phyloP scores from a whole-genome alignment of 306 rosid species.

The Begonia loranthoides region DNA sequence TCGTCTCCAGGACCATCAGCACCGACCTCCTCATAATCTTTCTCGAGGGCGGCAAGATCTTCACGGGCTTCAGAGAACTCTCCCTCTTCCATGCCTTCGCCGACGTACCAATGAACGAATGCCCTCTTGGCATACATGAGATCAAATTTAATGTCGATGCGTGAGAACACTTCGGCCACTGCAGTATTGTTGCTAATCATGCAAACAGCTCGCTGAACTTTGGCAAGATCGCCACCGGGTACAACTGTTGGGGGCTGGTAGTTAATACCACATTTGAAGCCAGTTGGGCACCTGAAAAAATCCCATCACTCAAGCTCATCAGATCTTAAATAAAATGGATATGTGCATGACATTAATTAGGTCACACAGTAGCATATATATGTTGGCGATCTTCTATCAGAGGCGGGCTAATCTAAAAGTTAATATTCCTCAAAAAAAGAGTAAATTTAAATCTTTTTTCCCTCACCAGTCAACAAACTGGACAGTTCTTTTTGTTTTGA shows the following conservation, averaged over 20 bases:
- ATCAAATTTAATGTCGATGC: constrained; percentile 94
- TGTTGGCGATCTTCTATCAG: no score
- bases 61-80: constrained; percentile 99
- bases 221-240: constrained; percentile 89
- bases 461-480: constrained; percentile 96
- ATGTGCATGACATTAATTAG: no score
- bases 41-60: constrained; percentile 99
- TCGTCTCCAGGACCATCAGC: constrained; percentile 93
- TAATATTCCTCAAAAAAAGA: no score
- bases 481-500: constrained; percentile 90
- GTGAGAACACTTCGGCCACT: constrained; percentile 97
- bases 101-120: constrained; percentile 96
- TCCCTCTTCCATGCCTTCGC: constrained; percentile 99
- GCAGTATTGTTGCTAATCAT: constrained; percentile 99
- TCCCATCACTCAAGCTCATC: neutral
- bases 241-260: constrained; percentile 98
- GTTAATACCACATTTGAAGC: constrained; percentile 96
- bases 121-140: constrained; percentile 99
- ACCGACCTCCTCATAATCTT: constrained; percentile 96
- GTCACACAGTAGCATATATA: no score
- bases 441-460: neutral
- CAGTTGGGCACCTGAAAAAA: constrained; percentile 85
- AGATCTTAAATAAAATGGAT: no score
- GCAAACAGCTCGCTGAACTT: constrained; percentile 96
- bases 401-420: no score